Base-by-base conservation (phyloP, 2,329 filamentous ascomycete genomes). In the Hirsutella minnesotensis region DNA sequence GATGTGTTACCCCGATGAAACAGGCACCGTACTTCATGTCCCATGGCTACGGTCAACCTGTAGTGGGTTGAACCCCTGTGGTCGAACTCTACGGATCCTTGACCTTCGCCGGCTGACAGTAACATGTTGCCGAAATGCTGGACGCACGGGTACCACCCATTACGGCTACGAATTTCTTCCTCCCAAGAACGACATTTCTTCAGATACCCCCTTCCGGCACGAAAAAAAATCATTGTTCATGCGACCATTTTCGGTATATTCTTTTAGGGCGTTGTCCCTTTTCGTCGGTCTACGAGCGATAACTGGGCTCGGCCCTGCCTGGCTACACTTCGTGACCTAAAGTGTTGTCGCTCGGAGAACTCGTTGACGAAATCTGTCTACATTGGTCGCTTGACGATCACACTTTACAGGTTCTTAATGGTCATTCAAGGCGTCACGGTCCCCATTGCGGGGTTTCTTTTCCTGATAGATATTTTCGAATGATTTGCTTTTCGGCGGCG, bases 11-110 rank as follows among this genome's bases (percentile, higher is more conserved):
- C 16, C 57, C 66, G 9, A 59, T 66, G 51, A 73, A 74, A 56
- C 61, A 68, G 12, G 53, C 60, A 4, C 55, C 64, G 1, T 77
- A 75, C 55, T 72, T 77, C 46, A 57, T 63, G 39, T 53, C 64
- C 19, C 67, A 72, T 42, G 60, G 57, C 35, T 77, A 74, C 44
- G 66, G 69, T 22, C 75, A 77, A 53, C 61, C 74, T 13, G 74
- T 78, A 15, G 68, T 77, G 56, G 73, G 74, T 42, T 75, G 19
- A 40, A 12, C 7, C 24, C 24, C 24, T 7, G 24, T 7, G 12
- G 12, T 7, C 12, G 24, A 12, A 7, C 24, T 27, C 24, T 7
- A 27, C 12, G 7, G 24, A 12, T 27, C 12, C 12, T 12, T 27
- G 15, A 16, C n/a, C 10, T 8, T 16, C 12, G 22, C 20, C 5